Base-by-base conservation (phyloP, 768 basidiomycete species). In the Psilocybe tampanensis region DNA sequence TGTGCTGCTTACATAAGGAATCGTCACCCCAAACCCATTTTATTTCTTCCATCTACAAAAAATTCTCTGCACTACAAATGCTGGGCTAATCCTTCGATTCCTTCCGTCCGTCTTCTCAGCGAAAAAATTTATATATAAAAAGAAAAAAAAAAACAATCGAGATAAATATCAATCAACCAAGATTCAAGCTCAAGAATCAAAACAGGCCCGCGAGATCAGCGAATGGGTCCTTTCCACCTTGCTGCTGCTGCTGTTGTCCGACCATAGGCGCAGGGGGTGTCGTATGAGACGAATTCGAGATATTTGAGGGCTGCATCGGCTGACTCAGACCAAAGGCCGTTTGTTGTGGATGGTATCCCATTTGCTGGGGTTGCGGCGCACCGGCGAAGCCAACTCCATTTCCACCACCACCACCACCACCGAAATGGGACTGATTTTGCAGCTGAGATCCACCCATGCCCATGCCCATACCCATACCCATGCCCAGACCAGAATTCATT, bases 161-260 rank as follows among this genome's bases (percentile, higher is more conserved):
- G 21, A 34, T 21, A 24, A 42, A 8, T 22, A 48, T n/a, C n/a
- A n/a, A n/a, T n/a, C n/a, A n/a, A n/a, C n/a, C n/a, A n/a, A n/a
- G n/a, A n/a, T n/a, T n/a, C n/a, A n/a, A n/a, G n/a, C n/a, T n/a
- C n/a, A n/a, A n/a, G n/a, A 23, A 47, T 61, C 55, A 94, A 69
- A 94, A 92, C 53, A 94, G 71, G 18, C 87, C 87, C 2, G 80
- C 90, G 33, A 94, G 76, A 72, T 94, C 92, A 6, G 90, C 90
- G 65, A 94, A 94, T 41, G 92, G 92, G 70, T 94, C 92, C 68
- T 90, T 94, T 55, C 74, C 36, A 13, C 36, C 77, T 60, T 82
- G 79, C 43, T 66, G 64, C 44, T 59, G 52, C 41, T 21, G 52
- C 52, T n/a, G n/a, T n/a, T n/a, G n/a, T n/a, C n/a, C n/a, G n/a